Base-by-base conservation (phyloP, 306 rosid genomes). In the Begonia fuchsioides region DNA sequence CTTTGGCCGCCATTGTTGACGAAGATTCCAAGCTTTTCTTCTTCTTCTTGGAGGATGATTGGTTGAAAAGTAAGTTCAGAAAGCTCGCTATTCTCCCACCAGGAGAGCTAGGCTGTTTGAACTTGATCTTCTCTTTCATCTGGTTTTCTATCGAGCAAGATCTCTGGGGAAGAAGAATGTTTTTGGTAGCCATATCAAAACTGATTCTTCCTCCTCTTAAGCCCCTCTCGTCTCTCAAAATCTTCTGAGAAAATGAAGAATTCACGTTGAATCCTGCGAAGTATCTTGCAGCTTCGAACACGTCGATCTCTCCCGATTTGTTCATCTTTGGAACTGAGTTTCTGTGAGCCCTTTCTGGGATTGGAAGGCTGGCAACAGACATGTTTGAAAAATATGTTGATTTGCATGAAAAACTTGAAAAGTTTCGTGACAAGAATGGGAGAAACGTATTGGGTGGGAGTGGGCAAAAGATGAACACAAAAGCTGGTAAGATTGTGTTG, bases 11-110 rank as follows among this genome's bases (percentile, higher is more conserved):
- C 35, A 26, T 26, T 5, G 79, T 58, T 76, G 83, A n/a, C 12
- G 74, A 56, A 8, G 85, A 77, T 18, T 84, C 78, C n/a, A 95
- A 26, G 35, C 7, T 26, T 2, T 26, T 26, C 35, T 26, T 72
- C 35, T 84, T 88, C 82, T 88, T 90, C 74, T 75, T 88, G 0
- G 93, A 78, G 14, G 71, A 54, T n/a, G 97, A 76, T 61, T 90
- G 97, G 53, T 62, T 90, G 80, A 90, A 90, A 17, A 90, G 84
- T 2, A 95, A 84, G 39, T 84, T 90, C 73, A 90, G 60, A 80
- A 90, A 90, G 71, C 85, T 90, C 13, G 95, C 98, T 4, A 90
- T 75, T 38, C 79, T 76, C 20, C 98, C 98, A 47, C 95, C 95
- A 0, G 98, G 98, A 9, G 98, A 90, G 59, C 92, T 90, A 6